Evolutionary conservation across 192 early-diverging fungal species (phyloP).

Genomic region (Chytriomyces hyalinus): DNA sequence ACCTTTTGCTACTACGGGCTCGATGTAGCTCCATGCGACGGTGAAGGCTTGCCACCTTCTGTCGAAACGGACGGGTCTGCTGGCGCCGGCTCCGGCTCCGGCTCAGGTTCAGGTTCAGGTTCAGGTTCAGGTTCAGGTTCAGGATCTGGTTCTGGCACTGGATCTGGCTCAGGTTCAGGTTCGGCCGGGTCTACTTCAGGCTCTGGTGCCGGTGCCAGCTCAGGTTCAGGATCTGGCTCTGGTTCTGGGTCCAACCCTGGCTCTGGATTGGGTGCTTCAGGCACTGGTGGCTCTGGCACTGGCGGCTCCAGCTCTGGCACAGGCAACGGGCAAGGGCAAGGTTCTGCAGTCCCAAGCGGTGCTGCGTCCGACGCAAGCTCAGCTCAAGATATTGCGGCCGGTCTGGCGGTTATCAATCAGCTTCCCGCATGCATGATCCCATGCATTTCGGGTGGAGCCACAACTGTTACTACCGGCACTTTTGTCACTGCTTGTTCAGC

Average conservation of each 20-base stretch:
- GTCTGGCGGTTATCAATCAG: conserved; percentile 5
- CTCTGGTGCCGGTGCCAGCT: neutral
- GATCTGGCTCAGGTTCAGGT: neutral
- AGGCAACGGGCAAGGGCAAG: too few relatives aligned
- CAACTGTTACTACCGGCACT: neutral
- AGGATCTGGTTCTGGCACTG: neutral
- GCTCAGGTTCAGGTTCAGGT: neutral
- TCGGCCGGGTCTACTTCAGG: neutral
- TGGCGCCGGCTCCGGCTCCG: neutral
- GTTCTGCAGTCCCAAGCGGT: neutral
- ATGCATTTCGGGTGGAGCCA: conserved; percentile 8
- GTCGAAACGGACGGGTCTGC: neutral
- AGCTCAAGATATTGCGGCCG: neutral
- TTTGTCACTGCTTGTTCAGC: neutral
- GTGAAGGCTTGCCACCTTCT: neutral
- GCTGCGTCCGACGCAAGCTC: neutral
- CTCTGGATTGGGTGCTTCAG: neutral
- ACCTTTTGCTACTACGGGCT: conserved; percentile 5
- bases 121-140: neutral
- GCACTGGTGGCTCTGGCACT: neutral
- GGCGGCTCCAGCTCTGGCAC: neutral
- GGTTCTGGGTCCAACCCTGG: neutral
- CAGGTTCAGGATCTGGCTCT: neutral
- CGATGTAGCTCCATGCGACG: neutral
- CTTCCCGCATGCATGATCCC: conserved; percentile 6